phyloP scores from a whole-genome alignment of 192 early-diverging fungal genomes.

The Diversispora eburnea region DNA sequence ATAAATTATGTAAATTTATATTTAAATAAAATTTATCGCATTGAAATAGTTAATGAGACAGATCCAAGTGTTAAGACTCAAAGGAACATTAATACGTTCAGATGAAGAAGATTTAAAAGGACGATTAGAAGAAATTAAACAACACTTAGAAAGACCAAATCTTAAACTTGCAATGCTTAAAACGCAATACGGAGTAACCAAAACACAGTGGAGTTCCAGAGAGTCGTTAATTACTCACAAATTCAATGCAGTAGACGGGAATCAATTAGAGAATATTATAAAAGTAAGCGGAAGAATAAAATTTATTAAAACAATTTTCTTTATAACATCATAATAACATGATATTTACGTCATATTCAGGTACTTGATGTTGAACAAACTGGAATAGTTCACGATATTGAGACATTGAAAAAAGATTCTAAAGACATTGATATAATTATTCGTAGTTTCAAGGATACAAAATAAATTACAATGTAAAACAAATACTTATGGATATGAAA shows the following conservation, averaged over 20 bases:
- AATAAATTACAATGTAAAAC: background rate
- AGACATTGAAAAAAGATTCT: conserved; percentile 17
- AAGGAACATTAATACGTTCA: conserved; percentile 73
- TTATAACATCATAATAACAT: background rate
- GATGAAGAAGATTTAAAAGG: conserved; percentile 80
- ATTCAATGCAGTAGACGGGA: conserved; percentile 56
- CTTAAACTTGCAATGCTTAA: conserved; percentile 79
- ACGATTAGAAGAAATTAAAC: conserved; percentile 69
- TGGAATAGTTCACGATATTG: conserved; percentile 19
- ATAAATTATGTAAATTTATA: background rate
- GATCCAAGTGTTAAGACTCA: conserved; percentile 79
- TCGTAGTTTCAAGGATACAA: background rate
- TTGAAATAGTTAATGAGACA: conserved; percentile 74
- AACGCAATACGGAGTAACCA: conserved; percentile 78
- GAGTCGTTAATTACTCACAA: conserved; percentile 36
- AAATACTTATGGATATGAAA: too few relatives aligned
- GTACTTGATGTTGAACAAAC: conserved; percentile 15
- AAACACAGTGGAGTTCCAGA: conserved; percentile 63
- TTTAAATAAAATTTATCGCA: background rate
- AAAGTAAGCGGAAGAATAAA: conserved; percentile 36
- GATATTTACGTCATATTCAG: background rate
- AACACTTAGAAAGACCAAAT: conserved; percentile 71
- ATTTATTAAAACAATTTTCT: background rate
- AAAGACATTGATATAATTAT: conserved; percentile 2
- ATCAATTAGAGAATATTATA: conserved; percentile 54